Conservation (phyloP, 2,329 filamentous ascomycete species). For the Alternaria triticimaculans region DNA sequence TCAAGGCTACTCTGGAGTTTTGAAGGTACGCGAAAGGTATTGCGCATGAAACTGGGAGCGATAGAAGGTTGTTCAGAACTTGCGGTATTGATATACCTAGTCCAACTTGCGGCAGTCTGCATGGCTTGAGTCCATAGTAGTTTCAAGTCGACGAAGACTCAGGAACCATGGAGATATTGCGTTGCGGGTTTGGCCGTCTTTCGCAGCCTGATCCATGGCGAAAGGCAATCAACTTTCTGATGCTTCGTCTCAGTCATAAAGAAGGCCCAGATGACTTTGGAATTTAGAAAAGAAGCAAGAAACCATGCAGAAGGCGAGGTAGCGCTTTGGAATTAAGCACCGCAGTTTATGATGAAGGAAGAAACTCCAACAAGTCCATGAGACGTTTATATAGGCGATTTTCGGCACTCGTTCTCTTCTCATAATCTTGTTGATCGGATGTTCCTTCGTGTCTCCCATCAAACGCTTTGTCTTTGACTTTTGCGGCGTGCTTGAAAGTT, state of each 20-base stretch:
- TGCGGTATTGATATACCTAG: background rate
- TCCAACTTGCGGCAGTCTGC: background rate
- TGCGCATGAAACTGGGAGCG: background rate
- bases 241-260: background rate
- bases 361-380: background rate
- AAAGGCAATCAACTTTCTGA: background rate
- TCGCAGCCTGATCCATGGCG: background rate
- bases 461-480: too few relatives aligned
- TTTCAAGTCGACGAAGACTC: background rate
- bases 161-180: accelerated
- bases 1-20: accelerated
- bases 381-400: background rate
- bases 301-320: too few relatives aligned
- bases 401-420: too few relatives aligned
- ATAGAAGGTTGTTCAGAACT: background rate
- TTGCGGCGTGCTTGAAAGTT: too few relatives aligned
- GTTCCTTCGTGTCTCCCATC: too few relatives aligned
- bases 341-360: background rate
- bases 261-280: too few relatives aligned
- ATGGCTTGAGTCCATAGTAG: background rate
- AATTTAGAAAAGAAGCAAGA: too few relatives aligned
- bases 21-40: background rate
- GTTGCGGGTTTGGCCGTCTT: background rate
- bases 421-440: too few relatives aligned
- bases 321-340: too few relatives aligned